Evolutionary conservation across 345 rosid species (phyloP), one percentile per base, ranked within the genome.

Genomic region (Lumnitzera racemosa): DNA sequence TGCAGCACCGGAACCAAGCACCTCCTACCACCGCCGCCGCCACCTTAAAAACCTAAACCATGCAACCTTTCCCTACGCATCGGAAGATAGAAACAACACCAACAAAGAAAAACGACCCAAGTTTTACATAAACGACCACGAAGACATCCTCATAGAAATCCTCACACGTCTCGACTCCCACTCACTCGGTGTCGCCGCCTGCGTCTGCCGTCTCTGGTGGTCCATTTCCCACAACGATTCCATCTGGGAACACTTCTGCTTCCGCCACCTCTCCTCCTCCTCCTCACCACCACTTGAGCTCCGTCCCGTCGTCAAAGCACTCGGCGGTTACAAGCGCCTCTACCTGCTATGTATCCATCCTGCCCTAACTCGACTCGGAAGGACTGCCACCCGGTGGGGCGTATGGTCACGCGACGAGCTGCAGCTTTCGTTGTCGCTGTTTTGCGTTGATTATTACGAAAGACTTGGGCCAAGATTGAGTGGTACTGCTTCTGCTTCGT

Each of bases 201-300:
- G 94, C 72, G 98, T 89, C 54, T 92, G 98, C 72, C 84, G 90
- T 20, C 91, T 87, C 60, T 92, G 98, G 98, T 81, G 78, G 62
- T 67, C 83, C 61, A 74, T 89, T 29, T 69, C 86, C 64, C 80
- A 85, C 24, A 77, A 71, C 66, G 96, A 92, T 71, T 78, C 91
- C 12, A 70, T 85, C 48, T 92, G 98, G 98, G 98, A 92, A 67
- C 74, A 87, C 71, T 85, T 89, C 62, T 92, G 98, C 77, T 84
- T 92, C 78, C 82, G 86, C 64, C 92, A 85, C 69, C 76, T 81
- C 13, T 68, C 80, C 11, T 83, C 89, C 16, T 66, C 91, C 4
- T 65, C 79, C 50, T 51, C 63, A 11, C 54, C 24, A 24, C 60
- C 50, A n/a, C 43, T 36, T 36, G 60, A 74, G 24, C 78, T 86